Conservation (phyloP, 306 rosid species). For the Cucurbita argyrosperma region DNA sequence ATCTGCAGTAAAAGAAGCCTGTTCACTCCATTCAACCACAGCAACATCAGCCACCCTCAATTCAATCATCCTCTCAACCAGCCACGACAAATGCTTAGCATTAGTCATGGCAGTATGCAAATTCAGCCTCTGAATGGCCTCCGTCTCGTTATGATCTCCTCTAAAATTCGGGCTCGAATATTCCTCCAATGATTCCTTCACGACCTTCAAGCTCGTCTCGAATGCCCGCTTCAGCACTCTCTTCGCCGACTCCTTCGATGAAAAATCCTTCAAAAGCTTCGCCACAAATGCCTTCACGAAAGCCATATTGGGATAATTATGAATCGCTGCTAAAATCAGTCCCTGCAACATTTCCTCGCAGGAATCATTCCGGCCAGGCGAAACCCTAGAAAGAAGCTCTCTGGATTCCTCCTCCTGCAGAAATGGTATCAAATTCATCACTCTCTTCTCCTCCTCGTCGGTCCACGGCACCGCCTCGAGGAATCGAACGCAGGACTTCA, state of each 20-base stretch:
- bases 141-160: slow-evolving; percentile 71
- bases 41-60: slow-evolving; percentile 69
- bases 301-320: slow-evolving; percentile 60
- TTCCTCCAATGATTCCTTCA: slow-evolving; percentile 78
- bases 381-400: slow-evolving; percentile 72
- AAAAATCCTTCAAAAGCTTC: slow-evolving; percentile 59
- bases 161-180: slow-evolving; percentile 73
- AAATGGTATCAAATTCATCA: slow-evolving; percentile 45
- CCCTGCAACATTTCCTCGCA: slow-evolving; percentile 67
- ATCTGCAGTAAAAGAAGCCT: slow-evolving; percentile 52
- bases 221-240: slow-evolving; percentile 73
- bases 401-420: slow-evolving; percentile 54
- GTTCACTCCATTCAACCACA: slow-evolving; percentile 75
- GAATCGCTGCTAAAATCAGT: slow-evolving; percentile 35
- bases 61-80: slow-evolving; percentile 93
- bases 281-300: slow-evolving; percentile 83
- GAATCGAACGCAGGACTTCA: slow-evolving; percentile 43
- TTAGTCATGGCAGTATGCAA: slow-evolving; percentile 68
- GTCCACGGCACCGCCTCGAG: slow-evolving; percentile 95
- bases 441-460: slow-evolving; percentile 66
- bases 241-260: slow-evolving; percentile 58
- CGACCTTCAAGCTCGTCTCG: slow-evolving; percentile 38
- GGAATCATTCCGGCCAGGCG: slow-evolving; percentile 30
- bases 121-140: slow-evolving; percentile 79
- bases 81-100: slow-evolving; percentile 65